Conservation (phyloP, 768 basidiomycete genomes). For the Pulveroboletus ravenelii region DNA sequence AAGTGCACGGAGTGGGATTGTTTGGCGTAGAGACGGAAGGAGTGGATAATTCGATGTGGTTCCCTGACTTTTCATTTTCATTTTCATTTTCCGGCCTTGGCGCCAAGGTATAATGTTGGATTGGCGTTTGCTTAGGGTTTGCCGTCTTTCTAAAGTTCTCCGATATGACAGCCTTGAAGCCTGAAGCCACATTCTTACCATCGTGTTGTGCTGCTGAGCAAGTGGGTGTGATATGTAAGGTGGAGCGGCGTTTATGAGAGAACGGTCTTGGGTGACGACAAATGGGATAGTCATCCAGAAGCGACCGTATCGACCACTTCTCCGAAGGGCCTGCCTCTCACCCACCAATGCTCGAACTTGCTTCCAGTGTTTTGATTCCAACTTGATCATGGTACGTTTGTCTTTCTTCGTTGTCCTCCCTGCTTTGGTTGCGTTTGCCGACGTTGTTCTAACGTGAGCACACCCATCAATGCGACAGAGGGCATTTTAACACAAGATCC, state of each 20-base stretch:
- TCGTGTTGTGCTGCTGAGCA: no score
- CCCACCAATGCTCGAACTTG: no score
- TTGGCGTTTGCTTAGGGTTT: conserved; percentile 8
- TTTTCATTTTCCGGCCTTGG: background rate
- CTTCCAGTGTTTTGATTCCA: no score
- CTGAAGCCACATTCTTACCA: background rate
- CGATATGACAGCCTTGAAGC: background rate
- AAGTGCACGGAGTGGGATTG: background rate
- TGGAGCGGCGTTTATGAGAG: no score
- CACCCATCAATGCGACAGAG: no score
- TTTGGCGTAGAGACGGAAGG: background rate
- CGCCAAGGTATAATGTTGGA: background rate
- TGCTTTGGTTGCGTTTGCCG: background rate
- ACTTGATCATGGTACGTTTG: background rate
- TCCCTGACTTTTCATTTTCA: background rate
- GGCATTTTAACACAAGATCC: no score
- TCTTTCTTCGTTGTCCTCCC: background rate
- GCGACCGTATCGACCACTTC: no score
- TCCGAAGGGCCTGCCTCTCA: no score
- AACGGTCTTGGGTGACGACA: no score
- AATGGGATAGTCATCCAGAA: no score
- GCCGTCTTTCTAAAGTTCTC: background rate
- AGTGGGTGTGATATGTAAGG: no score
- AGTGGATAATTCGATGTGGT: background rate
- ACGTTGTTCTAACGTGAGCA: no score